Base-by-base conservation (phyloP, 805 yeast genomes). In the Zygosaccharomyces bisporus region DNA sequence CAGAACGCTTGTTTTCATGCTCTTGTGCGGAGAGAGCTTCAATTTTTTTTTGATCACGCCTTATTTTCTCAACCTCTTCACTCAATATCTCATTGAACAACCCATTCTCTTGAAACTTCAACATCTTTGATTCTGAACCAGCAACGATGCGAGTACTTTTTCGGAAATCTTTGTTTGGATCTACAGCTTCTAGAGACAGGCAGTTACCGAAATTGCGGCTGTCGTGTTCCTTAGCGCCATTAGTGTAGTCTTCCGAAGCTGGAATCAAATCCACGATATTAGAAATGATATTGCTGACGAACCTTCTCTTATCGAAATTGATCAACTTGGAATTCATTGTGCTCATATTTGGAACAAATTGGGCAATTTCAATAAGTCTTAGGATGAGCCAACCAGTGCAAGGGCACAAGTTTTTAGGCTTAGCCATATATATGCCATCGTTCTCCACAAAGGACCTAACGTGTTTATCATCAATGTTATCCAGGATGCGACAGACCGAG, bases 311-410 rank as follows among this genome's bases (percentile, higher is more conserved):
- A 64, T 88, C 95, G 64, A 90, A 91, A 58, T 91, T 90, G 54
- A 90, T 79, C 49, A 83, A 68, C 25, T 74, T 70, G 2, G 83
- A 73, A 56, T 81, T 77, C 47, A 75, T 80, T 31, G 79, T 73
- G 41, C 83, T 77, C 79, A 80, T 85, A 55, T 84, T 86, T 14
- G 96, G 95, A 41, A 88, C 81, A 57, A 76, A 81, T 50, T 84
- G 80, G 1, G 83, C 79, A 47, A 82, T 78, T 57, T 86, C 95
- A 43, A 89, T 60, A 50, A 91, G 67, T 49, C 95, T 79, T 54
- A 85, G 91, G 18, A 84, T 70, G 40, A 88, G 71, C 98, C 98
- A 91, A 8, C 97, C 97, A 47, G 88, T 78, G 57, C 96, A 90
- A 2, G 95, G 93, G 4, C 88, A 77, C 39, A 86, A 67, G 73